Evolutionary conservation across 805 yeast species (phyloP).

Genomic region (Ogataea pini): DNA sequence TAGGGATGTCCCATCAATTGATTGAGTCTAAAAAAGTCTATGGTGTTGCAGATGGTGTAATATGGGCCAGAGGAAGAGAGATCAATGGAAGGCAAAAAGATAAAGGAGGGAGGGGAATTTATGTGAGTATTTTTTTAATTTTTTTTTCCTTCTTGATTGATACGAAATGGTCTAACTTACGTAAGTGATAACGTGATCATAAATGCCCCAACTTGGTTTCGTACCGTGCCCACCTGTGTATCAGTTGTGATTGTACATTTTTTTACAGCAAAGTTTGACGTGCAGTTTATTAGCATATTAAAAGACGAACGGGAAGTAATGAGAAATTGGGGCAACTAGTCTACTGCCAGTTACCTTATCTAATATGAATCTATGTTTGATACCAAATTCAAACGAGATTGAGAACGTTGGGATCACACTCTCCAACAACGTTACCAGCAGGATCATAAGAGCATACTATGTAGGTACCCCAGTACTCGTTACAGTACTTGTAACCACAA

Average conservation of each 20-base stretch:
- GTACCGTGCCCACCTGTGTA: too few species aligned
- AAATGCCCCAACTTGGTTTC: too few species aligned
- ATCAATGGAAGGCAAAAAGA: background rate
- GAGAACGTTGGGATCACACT: slow-evolving; percentile 40
- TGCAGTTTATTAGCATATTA: background rate
- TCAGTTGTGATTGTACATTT: too few species aligned
- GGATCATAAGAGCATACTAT: slow-evolving; percentile 76
- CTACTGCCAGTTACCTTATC: background rate
- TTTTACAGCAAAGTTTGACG: too few species aligned
- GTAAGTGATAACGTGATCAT: too few species aligned
- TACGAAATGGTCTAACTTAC: too few species aligned
- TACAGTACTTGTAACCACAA: slow-evolving; percentile 58
- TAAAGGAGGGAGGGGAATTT: background rate
- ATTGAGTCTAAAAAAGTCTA: background rate
- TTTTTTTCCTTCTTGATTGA: background rate
- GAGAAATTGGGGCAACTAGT: background rate
- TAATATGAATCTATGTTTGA: background rate
- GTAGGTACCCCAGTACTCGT: slow-evolving; percentile 53
- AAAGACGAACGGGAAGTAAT: slow-evolving; percentile 2
- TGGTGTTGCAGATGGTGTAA: too few species aligned
- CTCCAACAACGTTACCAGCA: slow-evolving; percentile 69
- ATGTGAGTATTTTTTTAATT: background rate
- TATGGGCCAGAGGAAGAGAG: background rate
- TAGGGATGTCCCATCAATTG: too few species aligned
- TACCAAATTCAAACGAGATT: background rate